Base-by-base conservation (phyloP, 2,329 filamentous ascomycete species). In the Byssochlamys sp. region DNA sequence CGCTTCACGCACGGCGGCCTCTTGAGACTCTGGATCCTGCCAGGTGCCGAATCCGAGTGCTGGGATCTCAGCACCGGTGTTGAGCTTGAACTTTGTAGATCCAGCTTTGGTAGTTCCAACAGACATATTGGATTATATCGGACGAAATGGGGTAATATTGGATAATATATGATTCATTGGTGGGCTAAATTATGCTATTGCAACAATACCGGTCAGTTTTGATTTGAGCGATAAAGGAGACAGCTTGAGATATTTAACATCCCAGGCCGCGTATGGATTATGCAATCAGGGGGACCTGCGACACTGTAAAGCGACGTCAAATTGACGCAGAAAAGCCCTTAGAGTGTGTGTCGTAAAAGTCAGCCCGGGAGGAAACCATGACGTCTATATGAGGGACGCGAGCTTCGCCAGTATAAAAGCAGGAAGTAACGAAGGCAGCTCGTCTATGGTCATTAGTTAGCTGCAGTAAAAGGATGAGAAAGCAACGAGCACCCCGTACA, bases 1-100 rank as follows among this genome's bases (percentile, higher is more conserved):
- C 3, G 77, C 77, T 54, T 77, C 74, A 3, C 66, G 59, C 6
- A 82, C 79, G 1, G 78, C 78, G 27, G 69, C 68, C 62, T 80
- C 79, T 64, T 81, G 78, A 1, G 74, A 74, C 5, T 76, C 71
- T 60, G 73, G 73, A 61, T 81, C 78, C 62, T 82, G 79, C 79
- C 78, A 82, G 39, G 80, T 82, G 2, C 80, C 80, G 56, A 82
- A 80, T 2, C 79, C 79, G 33, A 81, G 65, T 26, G 76, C 74
- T 25, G 76, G 76, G 25, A 80, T 79, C 28, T 75, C 62, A 9
- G 73, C 73, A 6, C 77, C 77, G 10, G 76, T 79, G 63, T 79
- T 80, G 27, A 80, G 67, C 59, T 75, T 76, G 63, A 75, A 72
- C 33, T 59, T 70, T 7, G 73, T 76, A 29, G 66, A 55, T 52